These are phyloP conservation scores for Raphanus raphanistrum DNA, from an alignment of 345 rosid genomes.

Conservation along the genomic window DNA sequence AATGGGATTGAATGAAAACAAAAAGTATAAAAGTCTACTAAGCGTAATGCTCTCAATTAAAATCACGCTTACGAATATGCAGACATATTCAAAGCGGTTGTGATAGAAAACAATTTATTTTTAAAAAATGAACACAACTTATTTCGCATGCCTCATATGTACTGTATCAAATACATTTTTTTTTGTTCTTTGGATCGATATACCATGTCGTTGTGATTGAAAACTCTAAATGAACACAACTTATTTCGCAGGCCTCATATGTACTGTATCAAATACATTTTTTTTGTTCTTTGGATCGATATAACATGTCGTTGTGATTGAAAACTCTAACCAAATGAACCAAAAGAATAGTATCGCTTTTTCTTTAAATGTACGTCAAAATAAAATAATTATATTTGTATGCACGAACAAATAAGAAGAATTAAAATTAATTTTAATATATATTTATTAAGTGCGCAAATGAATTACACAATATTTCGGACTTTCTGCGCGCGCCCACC, in stretches of 20 bases:
- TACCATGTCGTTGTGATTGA: background rate
- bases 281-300: background rate
- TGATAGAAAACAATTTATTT: background rate
- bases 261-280: background rate
- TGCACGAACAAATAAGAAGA: slow-evolving; percentile 18
- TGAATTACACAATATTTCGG: slow-evolving; percentile 15
- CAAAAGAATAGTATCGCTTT: background rate
- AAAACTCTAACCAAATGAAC: background rate
- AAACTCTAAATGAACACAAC: background rate
- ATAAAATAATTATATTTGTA: background rate
- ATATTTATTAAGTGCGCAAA: slow-evolving; percentile 7
- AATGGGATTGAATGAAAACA: too few relatives aligned
- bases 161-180: background rate
- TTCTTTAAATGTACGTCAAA: background rate
- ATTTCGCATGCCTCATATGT: background rate
- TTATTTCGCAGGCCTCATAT: background rate
- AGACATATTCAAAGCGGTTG: too few relatives aligned
- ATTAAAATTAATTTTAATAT: background rate
- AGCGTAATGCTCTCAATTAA: too few relatives aligned
- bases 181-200: background rate
- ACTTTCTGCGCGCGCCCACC: slow-evolving; percentile 42
- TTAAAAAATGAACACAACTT: background rate
- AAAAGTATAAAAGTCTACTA: too few relatives aligned
- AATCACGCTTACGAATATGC: too few relatives aligned
- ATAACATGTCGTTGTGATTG: background rate